Base-by-base conservation (phyloP, 257 asterid species). In the Solanum neorickii region DNA sequence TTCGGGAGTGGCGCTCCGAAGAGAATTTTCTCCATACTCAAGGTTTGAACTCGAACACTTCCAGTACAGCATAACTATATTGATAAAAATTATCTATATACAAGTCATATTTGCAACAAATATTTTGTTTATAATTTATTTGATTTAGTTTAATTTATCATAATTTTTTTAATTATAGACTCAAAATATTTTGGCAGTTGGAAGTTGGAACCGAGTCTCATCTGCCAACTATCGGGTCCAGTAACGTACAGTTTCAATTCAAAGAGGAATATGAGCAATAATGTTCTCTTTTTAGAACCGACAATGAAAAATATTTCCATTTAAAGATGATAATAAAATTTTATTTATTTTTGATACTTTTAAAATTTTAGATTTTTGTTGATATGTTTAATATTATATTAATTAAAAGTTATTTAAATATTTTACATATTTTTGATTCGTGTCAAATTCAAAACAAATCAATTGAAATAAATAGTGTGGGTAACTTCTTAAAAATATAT, bases 41-140 rank as follows among this genome's bases (percentile, higher is more conserved):
- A 0, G 0, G 0, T 1, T 37, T 7, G 2, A 35, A 35, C 0
- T 0, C 1, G 7, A 37, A 25, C 27, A 25, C 27, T 25, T 25
- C 27, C 1, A 1, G 1, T 35, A 5, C 1, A 35, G 0, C 39
- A 35, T 0, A 35, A 35, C 7, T 1, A 37, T 37, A 37, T 37
- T 37, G 6, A 37, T 37, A 6, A 37, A 35, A 35, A 5, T 1
- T 37, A 37, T 37, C 1, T 74, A 37, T 20, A 20, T 11, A 33
- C 42, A 5, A 69, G 21, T 14, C 76, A 69, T 69, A 69, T 31
- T 33, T 9, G 9, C 15, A 72, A 18, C 9, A 72, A 33, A 72
- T 18, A 20, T 44, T 42, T 42, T 27, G 27, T 46, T 46, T 46
- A 16, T 27, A 62, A 23, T n/a, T 25, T 12, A 25, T 66, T 25